phyloP scores from a whole-genome alignment of 2,329 filamentous ascomycete genomes.

The Colletotrichum incanum region DNA sequence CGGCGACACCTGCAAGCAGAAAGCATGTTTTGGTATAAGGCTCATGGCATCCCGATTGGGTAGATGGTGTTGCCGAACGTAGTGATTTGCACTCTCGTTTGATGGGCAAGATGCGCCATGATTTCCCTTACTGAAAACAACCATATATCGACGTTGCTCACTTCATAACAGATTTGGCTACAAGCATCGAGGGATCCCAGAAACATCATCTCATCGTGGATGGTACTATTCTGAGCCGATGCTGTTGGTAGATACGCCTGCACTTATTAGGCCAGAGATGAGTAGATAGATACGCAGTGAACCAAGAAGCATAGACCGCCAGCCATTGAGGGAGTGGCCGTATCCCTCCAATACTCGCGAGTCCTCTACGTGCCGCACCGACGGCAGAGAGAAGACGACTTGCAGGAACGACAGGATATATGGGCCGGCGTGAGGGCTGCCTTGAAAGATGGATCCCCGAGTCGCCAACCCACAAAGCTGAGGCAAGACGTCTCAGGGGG shows the following conservation, averaged over 20 bases:
- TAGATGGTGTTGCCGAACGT: neutral
- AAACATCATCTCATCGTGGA: too few species aligned
- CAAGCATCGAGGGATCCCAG: too few species aligned
- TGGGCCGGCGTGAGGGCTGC: conserved; percentile 3
- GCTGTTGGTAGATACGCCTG: too few species aligned
- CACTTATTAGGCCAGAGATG: too few species aligned
- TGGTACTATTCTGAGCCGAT: too few species aligned
- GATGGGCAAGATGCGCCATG: neutral
- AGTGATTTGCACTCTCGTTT: neutral
- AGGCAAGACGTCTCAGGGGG: neutral
- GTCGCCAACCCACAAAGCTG: neutral
- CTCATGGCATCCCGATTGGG: neutral
- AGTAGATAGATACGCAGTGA: too few species aligned
- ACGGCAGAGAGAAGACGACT: neutral
- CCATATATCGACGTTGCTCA: neutral
- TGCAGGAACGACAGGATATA: conserved; percentile 35
- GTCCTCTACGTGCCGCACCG: neutral
- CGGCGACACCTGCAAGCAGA: conserved; percentile 1
- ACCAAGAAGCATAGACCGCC: neutral
- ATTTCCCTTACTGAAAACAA: neutral
- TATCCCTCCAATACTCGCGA: neutral
- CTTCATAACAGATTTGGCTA: too few species aligned
- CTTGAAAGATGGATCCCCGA: neutral
- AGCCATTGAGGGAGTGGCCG: too few species aligned
- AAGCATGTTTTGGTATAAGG: neutral